Conservation (phyloP, 192 early-diverging fungal species). For the Coemansia sp. region DNA sequence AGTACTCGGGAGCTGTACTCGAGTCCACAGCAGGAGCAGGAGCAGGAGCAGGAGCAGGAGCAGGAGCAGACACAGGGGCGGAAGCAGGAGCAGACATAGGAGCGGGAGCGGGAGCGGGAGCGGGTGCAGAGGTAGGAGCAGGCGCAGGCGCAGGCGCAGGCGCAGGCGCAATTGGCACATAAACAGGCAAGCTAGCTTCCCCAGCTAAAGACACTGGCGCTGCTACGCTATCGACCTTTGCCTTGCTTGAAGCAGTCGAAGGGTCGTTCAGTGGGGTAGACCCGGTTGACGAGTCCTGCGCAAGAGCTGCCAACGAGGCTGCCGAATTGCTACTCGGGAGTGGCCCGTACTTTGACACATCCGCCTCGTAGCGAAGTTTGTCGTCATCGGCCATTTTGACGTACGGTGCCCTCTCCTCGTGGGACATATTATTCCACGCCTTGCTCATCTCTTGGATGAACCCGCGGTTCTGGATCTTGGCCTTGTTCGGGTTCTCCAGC, state of each 20-base stretch:
- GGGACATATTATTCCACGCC: slow-evolving; percentile 40
- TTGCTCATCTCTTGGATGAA: slow-evolving; percentile 53
- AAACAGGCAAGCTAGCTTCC: neutral
- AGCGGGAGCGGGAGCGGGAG: slow-evolving; percentile 1
- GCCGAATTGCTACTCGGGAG: slow-evolving; percentile 12
- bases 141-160: too few species aligned
- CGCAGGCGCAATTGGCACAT: slow-evolving; percentile 4
- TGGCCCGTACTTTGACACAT: slow-evolving; percentile 43
- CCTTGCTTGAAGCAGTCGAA: neutral
- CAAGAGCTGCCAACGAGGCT: neutral
- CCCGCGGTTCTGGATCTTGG: slow-evolving; percentile 45
- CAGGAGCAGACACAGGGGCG: neutral
- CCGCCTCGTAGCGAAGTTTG: slow-evolving; percentile 45
- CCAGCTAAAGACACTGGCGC: neutral
- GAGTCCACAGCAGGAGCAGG: neutral
- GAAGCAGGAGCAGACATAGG: neutral
- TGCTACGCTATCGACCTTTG: neutral
- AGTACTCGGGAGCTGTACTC: neutral
- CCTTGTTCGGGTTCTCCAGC: slow-evolving; percentile 28
- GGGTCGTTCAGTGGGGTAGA: neutral
- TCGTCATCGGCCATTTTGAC: slow-evolving; percentile 50
- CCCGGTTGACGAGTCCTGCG: slow-evolving; percentile 1
- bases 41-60: neutral
- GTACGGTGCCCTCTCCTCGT: slow-evolving; percentile 40
- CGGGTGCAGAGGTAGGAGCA: too few species aligned